Evolutionary conservation across 2,329 filamentous ascomycete species (phyloP).

Genomic region (Plenodomus lindquistii): DNA sequence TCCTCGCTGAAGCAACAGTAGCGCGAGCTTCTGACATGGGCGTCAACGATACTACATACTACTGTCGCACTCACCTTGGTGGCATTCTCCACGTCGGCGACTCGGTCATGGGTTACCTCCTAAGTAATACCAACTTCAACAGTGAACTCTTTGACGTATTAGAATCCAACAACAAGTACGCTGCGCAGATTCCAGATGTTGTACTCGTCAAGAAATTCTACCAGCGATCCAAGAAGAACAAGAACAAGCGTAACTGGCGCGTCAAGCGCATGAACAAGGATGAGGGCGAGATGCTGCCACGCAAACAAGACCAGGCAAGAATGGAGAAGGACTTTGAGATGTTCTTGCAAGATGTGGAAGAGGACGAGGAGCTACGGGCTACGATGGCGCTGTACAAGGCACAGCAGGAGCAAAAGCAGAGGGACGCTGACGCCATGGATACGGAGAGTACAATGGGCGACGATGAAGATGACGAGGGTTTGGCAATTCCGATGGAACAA

Average conservation of each 20-base stretch:
- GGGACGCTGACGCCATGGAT: slow-evolving; percentile 68
- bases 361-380: slow-evolving; percentile 84
- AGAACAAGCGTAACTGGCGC: slow-evolving; percentile 75
- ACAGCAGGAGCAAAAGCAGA: slow-evolving; percentile 58
- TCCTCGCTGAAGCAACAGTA: slow-evolving; percentile 85
- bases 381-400: slow-evolving; percentile 85
- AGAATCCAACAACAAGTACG: slow-evolving; percentile 74
- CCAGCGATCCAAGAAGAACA: slow-evolving; percentile 76
- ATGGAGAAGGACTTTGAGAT: slow-evolving; percentile 95
- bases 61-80: slow-evolving; percentile 87
- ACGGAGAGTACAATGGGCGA: slow-evolving; percentile 61
- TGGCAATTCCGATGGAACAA: slow-evolving; percentile 56
- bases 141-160: slow-evolving; percentile 82
- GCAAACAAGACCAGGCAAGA: slow-evolving; percentile 84
- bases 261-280: slow-evolving; percentile 92
- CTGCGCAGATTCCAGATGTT: slow-evolving; percentile 83
- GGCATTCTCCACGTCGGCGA: slow-evolving; percentile 84
- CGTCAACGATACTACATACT: slow-evolving; percentile 83
- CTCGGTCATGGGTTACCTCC: slow-evolving; percentile 90
- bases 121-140: slow-evolving; percentile 91
- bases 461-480: slow-evolving; percentile 59
- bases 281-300: slow-evolving; percentile 81
- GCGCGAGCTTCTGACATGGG: slow-evolving; percentile 86
- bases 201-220: slow-evolving; percentile 97
- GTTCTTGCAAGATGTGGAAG: slow-evolving; percentile 96